Percentiles rank a stretch among this genome's conserved stretches.
phyloP scores from a whole-genome alignment of 305 asterid genomes.

The Fraxinus platypoda region DNA sequence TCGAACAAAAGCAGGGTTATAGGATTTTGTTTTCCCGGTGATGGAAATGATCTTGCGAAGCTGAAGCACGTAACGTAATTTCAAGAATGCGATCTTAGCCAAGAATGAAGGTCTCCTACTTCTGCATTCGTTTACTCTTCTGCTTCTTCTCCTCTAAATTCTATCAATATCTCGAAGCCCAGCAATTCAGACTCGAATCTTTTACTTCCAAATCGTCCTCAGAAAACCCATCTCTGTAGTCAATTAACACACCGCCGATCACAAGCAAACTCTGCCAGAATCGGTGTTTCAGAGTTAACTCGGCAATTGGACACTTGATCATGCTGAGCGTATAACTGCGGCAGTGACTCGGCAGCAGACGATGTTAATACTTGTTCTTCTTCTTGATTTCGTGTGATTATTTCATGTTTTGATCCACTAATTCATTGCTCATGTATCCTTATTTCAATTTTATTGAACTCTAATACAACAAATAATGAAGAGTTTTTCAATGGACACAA shows the following conservation, averaged over 20 bases:
- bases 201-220: background rate
- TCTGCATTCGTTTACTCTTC: constrained; percentile 16
- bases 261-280: background rate
- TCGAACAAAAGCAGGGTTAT: background rate
- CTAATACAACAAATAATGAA: background rate
- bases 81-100: background rate
- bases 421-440: background rate
- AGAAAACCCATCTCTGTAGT: background rate
- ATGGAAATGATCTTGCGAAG: background rate
- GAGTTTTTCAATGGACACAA: background rate
- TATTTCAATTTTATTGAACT: background rate
- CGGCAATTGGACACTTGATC: constrained; percentile 27
- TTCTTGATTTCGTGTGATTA: background rate
- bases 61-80: background rate
- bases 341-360: background rate
- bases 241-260: background rate
- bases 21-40: background rate
- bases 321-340: constrained; percentile 31
- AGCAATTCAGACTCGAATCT: constrained; percentile 20
- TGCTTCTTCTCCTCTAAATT: constrained; percentile 27
- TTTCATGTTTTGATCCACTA: background rate
- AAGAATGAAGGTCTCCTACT: background rate
- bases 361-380: background rate
- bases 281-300: constrained; percentile 23
- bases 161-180: constrained; percentile 33